Evolutionary conservation across 192 early-diverging fungal species (phyloP), one percentile per base, ranked within the genome.

Genomic region (Obelidium mucronatum): DNA sequence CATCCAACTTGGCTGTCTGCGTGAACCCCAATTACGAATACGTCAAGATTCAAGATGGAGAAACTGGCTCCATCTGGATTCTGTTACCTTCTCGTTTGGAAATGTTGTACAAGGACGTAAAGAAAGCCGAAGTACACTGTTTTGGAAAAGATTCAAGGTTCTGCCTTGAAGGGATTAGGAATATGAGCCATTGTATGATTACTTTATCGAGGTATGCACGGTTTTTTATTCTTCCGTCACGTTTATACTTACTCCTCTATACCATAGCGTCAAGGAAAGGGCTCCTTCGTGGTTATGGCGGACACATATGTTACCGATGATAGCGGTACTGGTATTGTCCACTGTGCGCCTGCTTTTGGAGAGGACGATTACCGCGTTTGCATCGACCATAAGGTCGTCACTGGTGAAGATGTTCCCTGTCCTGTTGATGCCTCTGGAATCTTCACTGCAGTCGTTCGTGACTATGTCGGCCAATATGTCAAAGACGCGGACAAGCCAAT

Each of bases 301-400:
- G 98, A 99, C 82, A 85, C 82, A 22, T 99, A 98, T 75, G 98
- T 99, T 40, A 94, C 94, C 53, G 92, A 96, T 67, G 91, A 91
- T 76, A 88, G 87, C 64, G 98, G 98, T 90, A 99, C 98, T 6
- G 98, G 98, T 68, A 94, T 99, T 80, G 98, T 99, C 17, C 98
- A 99, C 84, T 92, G 94, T 68, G 93, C 98, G 31, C 98, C 98
- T 15, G 97, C 91, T 28, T 99, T 96, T 88, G 98, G 98, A 83
- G 98, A 98, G 82, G 98, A 99, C 88, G 98, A 99, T 91, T 94
- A 93, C 86, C 95, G 98, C 68, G 92, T 98, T 37, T 95, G 94
- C 80, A 74, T 93, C n/a, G 88, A 82, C 35, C 64, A 95, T 74
- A 88, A 88, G 31, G 90, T 98, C 71, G 90, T 98, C 67, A 87